Conservation (phyloP, 192 early-diverging fungal species). For the Geranomyces variabilis region DNA sequence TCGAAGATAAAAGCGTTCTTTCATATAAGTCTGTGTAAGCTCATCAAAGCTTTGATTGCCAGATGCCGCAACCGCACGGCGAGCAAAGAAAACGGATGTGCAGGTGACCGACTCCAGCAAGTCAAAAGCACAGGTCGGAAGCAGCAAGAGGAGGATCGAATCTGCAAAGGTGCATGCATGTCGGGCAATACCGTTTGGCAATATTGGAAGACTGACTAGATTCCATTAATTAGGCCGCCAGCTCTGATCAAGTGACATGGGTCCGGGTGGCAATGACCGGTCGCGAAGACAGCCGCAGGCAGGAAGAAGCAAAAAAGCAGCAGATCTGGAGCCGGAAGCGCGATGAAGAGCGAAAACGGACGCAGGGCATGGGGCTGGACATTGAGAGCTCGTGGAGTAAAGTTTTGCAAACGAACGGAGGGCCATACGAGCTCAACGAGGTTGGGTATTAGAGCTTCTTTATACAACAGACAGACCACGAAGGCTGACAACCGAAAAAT, state of each 20-base stretch:
- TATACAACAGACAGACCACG: neutral
- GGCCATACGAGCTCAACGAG: constrained; percentile 54
- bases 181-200: neutral
- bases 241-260: constrained; percentile 47
- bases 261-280: constrained; percentile 49
- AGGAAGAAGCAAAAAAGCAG: constrained; percentile 48
- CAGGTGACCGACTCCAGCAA: constrained; percentile 47
- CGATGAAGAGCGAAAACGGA: constrained; percentile 38
- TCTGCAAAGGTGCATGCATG: constrained; percentile 14
- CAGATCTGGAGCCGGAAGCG: constrained; percentile 49
- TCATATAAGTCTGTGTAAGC: neutral
- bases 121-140: constrained; percentile 38
- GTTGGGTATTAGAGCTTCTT: neutral
- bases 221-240: constrained; percentile 14
- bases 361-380: constrained; percentile 25
- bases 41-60: neutral
- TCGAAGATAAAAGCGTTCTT: neutral
- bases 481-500: neutral
- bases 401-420: constrained; percentile 23
- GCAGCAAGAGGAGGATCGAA: constrained; percentile 30
- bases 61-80: constrained; percentile 5
- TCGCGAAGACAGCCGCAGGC: constrained; percentile 50
- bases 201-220: neutral
- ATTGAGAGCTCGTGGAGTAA: constrained; percentile 51
- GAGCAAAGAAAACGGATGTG: constrained; percentile 45